These are phyloP conservation scores for Wickerhamiella pararugosa DNA, from an alignment of 1,139 yeast genomes.

Conservation along the genomic window DNA sequence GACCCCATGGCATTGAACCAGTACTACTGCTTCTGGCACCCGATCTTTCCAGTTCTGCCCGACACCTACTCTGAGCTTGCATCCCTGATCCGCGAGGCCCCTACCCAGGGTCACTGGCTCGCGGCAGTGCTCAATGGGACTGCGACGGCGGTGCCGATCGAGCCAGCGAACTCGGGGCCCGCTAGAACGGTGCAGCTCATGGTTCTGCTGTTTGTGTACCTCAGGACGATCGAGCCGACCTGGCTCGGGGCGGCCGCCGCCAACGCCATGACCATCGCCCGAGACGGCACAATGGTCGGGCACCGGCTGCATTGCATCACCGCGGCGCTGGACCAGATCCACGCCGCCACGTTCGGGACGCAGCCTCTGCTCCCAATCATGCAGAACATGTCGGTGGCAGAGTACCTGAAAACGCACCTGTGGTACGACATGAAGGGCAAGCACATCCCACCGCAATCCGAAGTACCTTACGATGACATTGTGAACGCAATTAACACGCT, in stretches of 20 bases:
- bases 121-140: conserved; percentile 13
- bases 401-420: too few species aligned
- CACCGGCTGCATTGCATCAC: conserved; percentile 22
- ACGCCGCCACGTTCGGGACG: conserved; percentile 16
- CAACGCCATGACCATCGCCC: conserved; percentile 15
- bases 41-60: conserved; percentile 28
- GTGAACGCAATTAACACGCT: too few species aligned
- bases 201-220: conserved; percentile 23
- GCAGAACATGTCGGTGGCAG: too few species aligned
- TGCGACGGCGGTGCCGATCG: conserved; percentile 4
- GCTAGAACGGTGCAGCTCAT: conserved; percentile 18
- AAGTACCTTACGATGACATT: too few species aligned
- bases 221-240: conserved; percentile 24
- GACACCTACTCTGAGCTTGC: conserved; percentile 22
- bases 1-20: conserved; percentile 24
- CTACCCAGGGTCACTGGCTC: conserved; percentile 15
- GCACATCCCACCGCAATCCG: too few species aligned
- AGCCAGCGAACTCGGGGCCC: conserved; percentile 5
- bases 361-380: conserved; percentile 9
- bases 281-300: conserved; percentile 7
- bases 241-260: conserved; percentile 29
- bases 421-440: too few species aligned
- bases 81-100: conserved; percentile 19
- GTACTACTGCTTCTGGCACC: conserved; percentile 28
- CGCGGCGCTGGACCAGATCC: conserved; percentile 21